These are phyloP conservation scores for Ogataea henricii DNA, from an alignment of 805 yeast species.

Conservation along the genomic window DNA sequence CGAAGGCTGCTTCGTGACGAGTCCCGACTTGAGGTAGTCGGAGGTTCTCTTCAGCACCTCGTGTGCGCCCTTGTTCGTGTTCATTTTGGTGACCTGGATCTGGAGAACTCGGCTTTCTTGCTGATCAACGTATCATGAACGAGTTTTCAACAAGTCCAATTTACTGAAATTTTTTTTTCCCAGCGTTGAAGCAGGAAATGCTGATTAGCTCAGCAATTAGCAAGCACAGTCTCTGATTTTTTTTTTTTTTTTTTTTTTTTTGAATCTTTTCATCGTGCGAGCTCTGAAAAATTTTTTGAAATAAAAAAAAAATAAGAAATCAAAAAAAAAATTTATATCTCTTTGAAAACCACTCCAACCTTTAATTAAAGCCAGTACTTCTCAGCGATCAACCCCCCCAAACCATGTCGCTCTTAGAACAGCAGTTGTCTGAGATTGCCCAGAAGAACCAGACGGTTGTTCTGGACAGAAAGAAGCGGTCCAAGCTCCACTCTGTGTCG, in stretches of 20 bases:
- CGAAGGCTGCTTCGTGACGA: constrained; percentile 72
- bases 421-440: constrained; percentile 75
- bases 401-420: constrained; percentile 58
- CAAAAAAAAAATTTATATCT: background rate
- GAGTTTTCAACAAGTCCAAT: background rate
- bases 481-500: constrained; percentile 85
- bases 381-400: background rate
- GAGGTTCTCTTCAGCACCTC: constrained; percentile 81
- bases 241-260: background rate
- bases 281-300: constrained; percentile 7
- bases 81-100: constrained; percentile 43
- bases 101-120: background rate
- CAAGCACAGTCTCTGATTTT: background rate
- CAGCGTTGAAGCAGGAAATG: too few species aligned
- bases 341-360: too few species aligned
- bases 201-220: too few species aligned
- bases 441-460: constrained; percentile 69
- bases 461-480: constrained; percentile 82
- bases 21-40: constrained; percentile 67
- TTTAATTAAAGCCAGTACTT: too few species aligned
- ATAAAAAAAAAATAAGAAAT: background rate
- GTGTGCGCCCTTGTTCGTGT: constrained; percentile 74
- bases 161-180: constrained; percentile 1
- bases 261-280: constrained; percentile 7
- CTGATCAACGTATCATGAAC: background rate